Evolutionary conservation across 2,329 filamentous ascomycete genomes (phyloP).

Genomic region (Chrysosporium keratinophilum): DNA sequence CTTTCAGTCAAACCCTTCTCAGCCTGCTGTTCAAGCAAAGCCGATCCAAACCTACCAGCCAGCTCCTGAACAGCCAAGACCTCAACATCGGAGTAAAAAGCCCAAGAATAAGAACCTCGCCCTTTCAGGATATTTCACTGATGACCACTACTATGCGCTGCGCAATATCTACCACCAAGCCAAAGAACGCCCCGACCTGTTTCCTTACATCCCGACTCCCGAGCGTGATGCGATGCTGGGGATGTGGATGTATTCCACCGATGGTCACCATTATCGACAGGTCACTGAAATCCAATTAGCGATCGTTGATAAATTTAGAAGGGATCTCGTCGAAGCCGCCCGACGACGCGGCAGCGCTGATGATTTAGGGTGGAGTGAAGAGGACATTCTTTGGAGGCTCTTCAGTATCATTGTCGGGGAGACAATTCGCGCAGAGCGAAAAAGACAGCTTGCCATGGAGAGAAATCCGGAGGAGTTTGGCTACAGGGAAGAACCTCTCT

Average conservation of each 20-base stretch:
- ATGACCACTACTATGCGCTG: conserved; percentile 33
- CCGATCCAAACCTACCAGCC: background rate
- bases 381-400: conserved; percentile 35
- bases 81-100: background rate
- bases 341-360: conserved; percentile 29
- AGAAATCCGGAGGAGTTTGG: background rate
- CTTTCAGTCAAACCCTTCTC: background rate
- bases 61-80: background rate
- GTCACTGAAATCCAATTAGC: conserved; percentile 36
- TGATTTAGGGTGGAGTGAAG: conserved; percentile 35
- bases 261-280: conserved; percentile 32
- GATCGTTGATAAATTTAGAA: conserved; percentile 33
- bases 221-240: conserved; percentile 33
- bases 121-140: conserved; percentile 33
- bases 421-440: conserved; percentile 34
- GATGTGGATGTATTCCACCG: conserved; percentile 36
- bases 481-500: background rate
- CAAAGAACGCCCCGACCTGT: conserved; percentile 29
- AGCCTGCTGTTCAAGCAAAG: background rate
- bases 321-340: conserved; percentile 29
- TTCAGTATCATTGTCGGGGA: conserved; percentile 41
- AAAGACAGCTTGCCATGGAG: conserved; percentile 14
- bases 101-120: conserved; percentile 21
- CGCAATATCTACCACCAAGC: conserved; percentile 32
- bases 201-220: conserved; percentile 29